Base-by-base conservation (phyloP, 768 basidiomycete genomes). In the Termitomyces heimii region DNA sequence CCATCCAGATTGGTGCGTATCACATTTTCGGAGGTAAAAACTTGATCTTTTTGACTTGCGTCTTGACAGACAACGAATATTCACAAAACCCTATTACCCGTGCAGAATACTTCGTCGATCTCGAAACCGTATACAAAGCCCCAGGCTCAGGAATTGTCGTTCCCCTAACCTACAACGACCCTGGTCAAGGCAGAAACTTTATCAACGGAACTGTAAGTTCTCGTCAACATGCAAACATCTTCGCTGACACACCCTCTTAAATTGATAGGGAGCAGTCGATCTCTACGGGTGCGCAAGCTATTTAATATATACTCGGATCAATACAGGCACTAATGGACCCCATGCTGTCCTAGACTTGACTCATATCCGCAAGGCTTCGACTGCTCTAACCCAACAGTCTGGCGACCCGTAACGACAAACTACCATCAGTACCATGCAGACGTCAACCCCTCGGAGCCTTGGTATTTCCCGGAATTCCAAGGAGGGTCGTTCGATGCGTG, bases 401-500 rank as follows among this genome's bases (percentile, higher is more conserved):
- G 91, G 92, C 78, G 66, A 13, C 80, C 80, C 2, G 80, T 92
- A n/a, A 73, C 74, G 0, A 80, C 81, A 2, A 81, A 77, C 60
- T 91, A 90, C 63, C 78, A 85, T 54, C 65, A 71, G 16, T 92
- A 90, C 61, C 91, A 92, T 64, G 66, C 66, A 14, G 53, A 69
- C 12, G 80, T 69, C 20, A 73, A 77, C 57, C 77, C 77, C 24
- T 76, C 76, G 5, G 82, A 89, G 63, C 81, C 89, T 10, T 84
- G 76, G 71, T 92, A 91, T 65, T 76, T 89, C 60, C 89, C 91
- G 13, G 75, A 84, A 70, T 86, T 84, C 66, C 86, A 89, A 75
- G 88, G 81, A 13, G 91, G 91, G 5, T 78, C 88, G 10, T 92
- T 83, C 62, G 90, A 93, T 66, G 84, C 89, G 4, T 94, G 89